Evolutionary conservation across 116 monocot genomes (phyloP).

Genomic region (Cymodocea nodosa): DNA sequence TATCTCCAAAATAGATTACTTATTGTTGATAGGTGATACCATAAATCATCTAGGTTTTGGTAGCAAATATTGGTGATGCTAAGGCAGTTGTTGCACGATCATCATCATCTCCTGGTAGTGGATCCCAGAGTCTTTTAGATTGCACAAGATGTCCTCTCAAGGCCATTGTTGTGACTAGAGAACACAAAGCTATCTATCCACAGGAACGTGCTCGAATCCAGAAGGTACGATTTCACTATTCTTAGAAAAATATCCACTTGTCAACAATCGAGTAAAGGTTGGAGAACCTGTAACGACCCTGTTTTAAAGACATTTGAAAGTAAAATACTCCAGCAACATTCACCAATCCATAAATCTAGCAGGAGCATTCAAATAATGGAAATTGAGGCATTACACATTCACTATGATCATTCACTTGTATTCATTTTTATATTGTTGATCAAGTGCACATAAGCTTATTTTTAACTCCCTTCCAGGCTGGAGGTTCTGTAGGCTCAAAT

Average conservation of each 20-base stretch:
- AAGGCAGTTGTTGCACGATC: constrained; percentile 73
- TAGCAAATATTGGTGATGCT: constrained; percentile 91
- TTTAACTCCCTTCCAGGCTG: constrained; percentile 30
- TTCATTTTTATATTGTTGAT: not conserved
- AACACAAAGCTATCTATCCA: constrained; percentile 84
- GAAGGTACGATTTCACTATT: constrained; percentile 25
- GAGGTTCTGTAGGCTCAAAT: constrained; percentile 63
- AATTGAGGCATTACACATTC: too few species aligned
- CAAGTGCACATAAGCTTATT: not conserved
- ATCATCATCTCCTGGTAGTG: constrained; percentile 23
- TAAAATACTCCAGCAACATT: too few species aligned
- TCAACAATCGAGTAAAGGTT: too few species aligned
- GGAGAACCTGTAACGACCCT: too few species aligned
- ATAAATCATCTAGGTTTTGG: constrained; percentile 38
- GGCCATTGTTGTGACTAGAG: constrained; percentile 83
- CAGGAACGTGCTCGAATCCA: constrained; percentile 74
- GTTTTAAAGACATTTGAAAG: too few species aligned
- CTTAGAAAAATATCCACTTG: not conserved
- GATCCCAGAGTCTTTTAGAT: constrained; percentile 6
- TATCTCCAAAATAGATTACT: not conserved
- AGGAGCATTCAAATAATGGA: too few species aligned
- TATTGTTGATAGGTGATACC: not conserved
- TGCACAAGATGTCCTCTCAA: constrained; percentile 32
- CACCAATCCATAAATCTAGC: too few species aligned
- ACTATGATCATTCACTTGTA: too few species aligned